These are phyloP conservation scores for Sporisorium sorghi DNA, from an alignment of 1,284 basidiomycete genomes.

Conservation along the genomic window DNA sequence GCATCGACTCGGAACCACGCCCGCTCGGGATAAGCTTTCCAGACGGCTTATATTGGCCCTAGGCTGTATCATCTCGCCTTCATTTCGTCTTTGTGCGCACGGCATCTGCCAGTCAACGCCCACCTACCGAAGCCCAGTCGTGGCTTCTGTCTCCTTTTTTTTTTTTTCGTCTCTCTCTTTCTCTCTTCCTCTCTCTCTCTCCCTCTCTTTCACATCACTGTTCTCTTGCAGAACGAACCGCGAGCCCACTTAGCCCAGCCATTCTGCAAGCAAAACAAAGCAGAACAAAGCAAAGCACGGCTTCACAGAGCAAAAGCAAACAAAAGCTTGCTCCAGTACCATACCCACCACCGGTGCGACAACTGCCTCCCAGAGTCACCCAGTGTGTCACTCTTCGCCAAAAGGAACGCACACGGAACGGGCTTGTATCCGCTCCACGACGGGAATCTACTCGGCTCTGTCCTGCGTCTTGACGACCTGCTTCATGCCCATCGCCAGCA, in stretches of 20 bases:
- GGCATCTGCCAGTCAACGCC: conserved; percentile 43
- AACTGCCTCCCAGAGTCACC: background rate
- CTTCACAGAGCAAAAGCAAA: conserved; percentile 1
- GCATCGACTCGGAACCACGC: conserved; percentile 17
- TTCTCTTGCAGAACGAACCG: background rate
- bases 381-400: conserved; percentile 2
- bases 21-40: conserved; percentile 21
- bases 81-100: conserved; percentile 20
- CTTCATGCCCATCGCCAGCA: background rate
- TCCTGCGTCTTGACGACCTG: background rate
- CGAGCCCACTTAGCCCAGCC: conserved; percentile 1
- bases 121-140: conserved; percentile 34
- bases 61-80: conserved; percentile 12
- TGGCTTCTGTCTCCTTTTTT: conserved; percentile 8
- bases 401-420: background rate
- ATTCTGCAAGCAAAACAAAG: conserved; percentile 6
- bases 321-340: background rate
- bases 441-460: background rate
- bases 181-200: background rate
- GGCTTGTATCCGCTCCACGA: background rate
- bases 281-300: conserved; percentile 5
- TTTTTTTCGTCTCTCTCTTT: conserved; percentile 2
- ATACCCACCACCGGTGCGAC: conserved; percentile 19
- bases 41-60: conserved; percentile 5
- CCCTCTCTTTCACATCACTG: background rate